Evolutionary conservation across 805 yeast genomes (phyloP).

Genomic region (Sungouiella blattae): DNA sequence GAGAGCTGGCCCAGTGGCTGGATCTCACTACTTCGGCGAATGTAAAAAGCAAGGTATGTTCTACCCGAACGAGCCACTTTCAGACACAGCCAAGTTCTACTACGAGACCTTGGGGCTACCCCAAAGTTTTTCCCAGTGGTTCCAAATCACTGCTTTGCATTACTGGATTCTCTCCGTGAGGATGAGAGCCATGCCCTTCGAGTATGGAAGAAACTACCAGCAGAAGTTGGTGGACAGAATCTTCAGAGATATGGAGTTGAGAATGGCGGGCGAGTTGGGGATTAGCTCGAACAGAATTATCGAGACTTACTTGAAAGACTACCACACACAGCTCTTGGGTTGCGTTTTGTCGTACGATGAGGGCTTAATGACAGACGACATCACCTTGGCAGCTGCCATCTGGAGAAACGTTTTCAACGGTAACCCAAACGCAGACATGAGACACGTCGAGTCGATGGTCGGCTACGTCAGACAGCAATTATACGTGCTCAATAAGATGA

Average conservation of each 20-base stretch:
- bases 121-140: constrained; percentile 91
- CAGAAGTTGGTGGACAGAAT: constrained; percentile 87
- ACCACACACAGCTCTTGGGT: constrained; percentile 87
- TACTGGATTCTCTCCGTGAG: constrained; percentile 92
- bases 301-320: constrained; percentile 84
- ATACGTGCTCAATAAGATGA: constrained; percentile 78
- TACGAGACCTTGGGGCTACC: constrained; percentile 82
- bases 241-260: constrained; percentile 83
- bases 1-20: constrained; percentile 93
- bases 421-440: constrained; percentile 72
- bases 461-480: constrained; percentile 87
- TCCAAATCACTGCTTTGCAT: constrained; percentile 85
- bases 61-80: constrained; percentile 67
- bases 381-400: constrained; percentile 70
- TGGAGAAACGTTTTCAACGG: constrained; percentile 94
- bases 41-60: constrained; percentile 83
- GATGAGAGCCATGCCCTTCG: constrained; percentile 94
- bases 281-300: constrained; percentile 77
- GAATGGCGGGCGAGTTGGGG: constrained; percentile 82
- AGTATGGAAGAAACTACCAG: constrained; percentile 84
- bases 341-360: constrained; percentile 89
- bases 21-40: constrained; percentile 78
- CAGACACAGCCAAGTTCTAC: constrained; percentile 76
- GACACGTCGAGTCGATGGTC: constrained; percentile 83
- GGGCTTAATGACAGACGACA: constrained; percentile 77